Evolutionary conservation across 441 rosid species (phyloP).

Genomic region (Kokia cookei): DNA sequence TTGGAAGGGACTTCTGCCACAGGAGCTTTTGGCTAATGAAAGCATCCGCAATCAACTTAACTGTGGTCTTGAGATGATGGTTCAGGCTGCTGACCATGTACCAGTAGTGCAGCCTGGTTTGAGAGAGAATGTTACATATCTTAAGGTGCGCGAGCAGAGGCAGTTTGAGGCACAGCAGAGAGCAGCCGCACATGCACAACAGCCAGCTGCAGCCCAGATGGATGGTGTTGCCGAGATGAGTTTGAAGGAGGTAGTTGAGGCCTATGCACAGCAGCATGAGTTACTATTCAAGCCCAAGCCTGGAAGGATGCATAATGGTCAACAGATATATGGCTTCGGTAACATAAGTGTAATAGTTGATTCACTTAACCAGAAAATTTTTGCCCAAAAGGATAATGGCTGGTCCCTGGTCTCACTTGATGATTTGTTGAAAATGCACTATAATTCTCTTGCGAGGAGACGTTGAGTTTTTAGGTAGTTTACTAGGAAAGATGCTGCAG

Average conservation of each 20-base stretch:
- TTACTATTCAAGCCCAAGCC: slow-evolving; percentile 80
- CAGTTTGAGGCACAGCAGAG: slow-evolving; percentile 62
- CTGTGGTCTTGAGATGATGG: slow-evolving; percentile 75
- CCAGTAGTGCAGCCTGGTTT: slow-evolving; percentile 70
- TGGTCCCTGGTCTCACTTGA: slow-evolving; percentile 72
- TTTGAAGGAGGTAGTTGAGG: slow-evolving; percentile 80
- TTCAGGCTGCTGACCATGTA: slow-evolving; percentile 65
- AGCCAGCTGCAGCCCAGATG: slow-evolving; percentile 32
- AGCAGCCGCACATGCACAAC: slow-evolving; percentile 44
- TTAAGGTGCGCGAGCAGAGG: slow-evolving; percentile 51
- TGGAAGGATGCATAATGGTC: slow-evolving; percentile 74
- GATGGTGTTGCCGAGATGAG: slow-evolving; percentile 49
- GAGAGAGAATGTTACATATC: slow-evolving; percentile 54
- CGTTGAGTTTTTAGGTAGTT: slow-evolving; percentile 19
- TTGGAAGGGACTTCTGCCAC: slow-evolving; percentile 80
- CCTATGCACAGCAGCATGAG: slow-evolving; percentile 73
- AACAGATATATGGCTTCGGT: slow-evolving; percentile 86
- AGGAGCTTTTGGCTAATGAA: slow-evolving; percentile 74
- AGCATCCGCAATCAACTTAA: slow-evolving; percentile 67
- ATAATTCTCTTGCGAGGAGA: slow-evolving; percentile 34
- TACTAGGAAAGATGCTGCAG: background rate
- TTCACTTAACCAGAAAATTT: slow-evolving; percentile 57
- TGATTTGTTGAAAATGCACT: slow-evolving; percentile 59
- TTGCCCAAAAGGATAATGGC: slow-evolving; percentile 63
- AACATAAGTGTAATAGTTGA: slow-evolving; percentile 69